phyloP scores from a whole-genome alignment of 2,329 filamentous ascomycete genomes.

The Chrysoporthe austroafricana region DNA sequence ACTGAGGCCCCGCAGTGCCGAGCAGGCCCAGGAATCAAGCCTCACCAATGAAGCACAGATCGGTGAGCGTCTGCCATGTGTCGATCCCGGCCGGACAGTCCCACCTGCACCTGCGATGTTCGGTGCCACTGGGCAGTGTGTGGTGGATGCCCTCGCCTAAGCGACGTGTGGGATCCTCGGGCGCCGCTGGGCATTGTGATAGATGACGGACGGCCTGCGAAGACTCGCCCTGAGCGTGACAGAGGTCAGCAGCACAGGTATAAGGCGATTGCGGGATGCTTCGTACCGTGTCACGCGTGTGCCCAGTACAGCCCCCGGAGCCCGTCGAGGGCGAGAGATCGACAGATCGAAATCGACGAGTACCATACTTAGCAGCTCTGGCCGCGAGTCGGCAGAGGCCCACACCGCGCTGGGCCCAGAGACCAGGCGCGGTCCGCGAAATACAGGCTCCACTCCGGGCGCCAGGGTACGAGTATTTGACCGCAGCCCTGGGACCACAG shows the following conservation, averaged over 20 bases:
- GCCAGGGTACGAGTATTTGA: slow-evolving; percentile 8
- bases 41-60: neutral
- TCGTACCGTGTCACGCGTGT: too few relatives aligned
- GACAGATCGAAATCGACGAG: neutral
- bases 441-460: slow-evolving; percentile 8
- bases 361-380: neutral
- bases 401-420: slow-evolving; percentile 4
- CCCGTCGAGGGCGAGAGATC: too few relatives aligned
- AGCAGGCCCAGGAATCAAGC: too few relatives aligned
- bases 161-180: neutral
- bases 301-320: too few relatives aligned
- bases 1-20: too few relatives aligned
- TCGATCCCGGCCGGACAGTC: neutral
- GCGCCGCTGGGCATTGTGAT: too few relatives aligned
- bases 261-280: too few relatives aligned
- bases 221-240: too few relatives aligned
- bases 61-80: slow-evolving; percentile 10
- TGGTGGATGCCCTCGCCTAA: neutral
- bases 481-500: slow-evolving; percentile 3
- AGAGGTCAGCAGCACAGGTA: too few relatives aligned
- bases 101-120: neutral
- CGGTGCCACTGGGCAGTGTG: neutral
- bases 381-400: slow-evolving; percentile 2
- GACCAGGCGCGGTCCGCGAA: slow-evolving; percentile 14
- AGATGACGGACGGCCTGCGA: too few relatives aligned